Evolutionary conservation across 1,284 basidiomycete species (phyloP).

Genomic region (Papiliotrema laurentii): DNA sequence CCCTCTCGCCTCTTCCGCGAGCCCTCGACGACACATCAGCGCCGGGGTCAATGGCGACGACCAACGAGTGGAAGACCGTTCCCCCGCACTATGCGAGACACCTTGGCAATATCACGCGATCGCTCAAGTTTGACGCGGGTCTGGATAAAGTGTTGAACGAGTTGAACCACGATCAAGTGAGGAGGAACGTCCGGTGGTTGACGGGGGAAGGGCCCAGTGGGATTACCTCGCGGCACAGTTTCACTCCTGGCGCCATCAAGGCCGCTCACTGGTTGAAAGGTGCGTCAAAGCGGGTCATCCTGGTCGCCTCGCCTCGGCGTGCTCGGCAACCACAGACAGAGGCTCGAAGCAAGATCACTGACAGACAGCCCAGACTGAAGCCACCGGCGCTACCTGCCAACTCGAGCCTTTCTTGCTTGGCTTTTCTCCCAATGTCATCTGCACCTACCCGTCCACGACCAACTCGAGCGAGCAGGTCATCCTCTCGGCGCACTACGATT

Average conservation of each 20-base stretch:
- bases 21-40: too few species aligned
- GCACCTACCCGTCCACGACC: conserved; percentile 49
- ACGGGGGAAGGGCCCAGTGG: conserved; percentile 66
- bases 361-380: conserved; percentile 54
- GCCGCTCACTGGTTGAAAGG: conserved; percentile 73
- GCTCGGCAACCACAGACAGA: background rate
- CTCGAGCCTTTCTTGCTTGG: conserved; percentile 62
- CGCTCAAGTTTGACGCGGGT: conserved; percentile 34
- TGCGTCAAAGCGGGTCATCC: conserved; percentile 24
- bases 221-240: conserved; percentile 72
- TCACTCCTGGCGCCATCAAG: conserved; percentile 60
- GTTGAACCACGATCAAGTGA: conserved; percentile 60
- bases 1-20: conserved; percentile 11
- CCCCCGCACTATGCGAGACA: conserved; percentile 31
- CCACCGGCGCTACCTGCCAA: conserved; percentile 66
- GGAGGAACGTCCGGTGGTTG: conserved; percentile 67
- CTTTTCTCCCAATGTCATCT: conserved; percentile 79
- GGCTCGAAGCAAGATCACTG: background rate
- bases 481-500: conserved; percentile 78
- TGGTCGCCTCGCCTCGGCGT: background rate
- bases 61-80: conserved; percentile 25
- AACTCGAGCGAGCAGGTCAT: conserved; percentile 53
- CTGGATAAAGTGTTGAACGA: conserved; percentile 51
- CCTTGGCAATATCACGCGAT: conserved; percentile 40
- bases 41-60: conserved; percentile 1